Base-by-base conservation (phyloP, 2,329 filamentous ascomycete species). In the Talaromyces marneffei region DNA sequence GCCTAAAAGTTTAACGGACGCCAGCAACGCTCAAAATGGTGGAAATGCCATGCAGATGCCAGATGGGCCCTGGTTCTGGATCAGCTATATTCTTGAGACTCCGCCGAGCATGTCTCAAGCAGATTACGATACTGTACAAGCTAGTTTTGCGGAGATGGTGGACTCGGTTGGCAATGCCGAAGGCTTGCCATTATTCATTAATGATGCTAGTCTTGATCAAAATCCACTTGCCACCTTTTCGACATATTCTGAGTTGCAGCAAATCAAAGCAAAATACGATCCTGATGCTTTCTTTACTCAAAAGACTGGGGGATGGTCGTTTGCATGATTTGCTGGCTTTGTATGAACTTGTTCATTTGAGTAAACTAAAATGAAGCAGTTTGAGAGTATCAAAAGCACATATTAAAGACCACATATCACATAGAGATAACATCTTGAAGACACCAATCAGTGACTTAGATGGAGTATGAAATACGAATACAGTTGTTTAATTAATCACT, bases 211-310 rank as follows among this genome's bases (percentile, higher is more conserved):
- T 37, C 23, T 57, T 25, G 69, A 71, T 52, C 69, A 71, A 58
- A 61, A 69, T 16, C 68, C 69, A 3, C 44, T 71, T 52, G 60
- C 66, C 18, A 67, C 69, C 18, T 71, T 71, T 57, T 66, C 73
- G 12, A 71, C 67, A 20, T 77, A 74, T 50, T 39, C 62, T 7
- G 69, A 67, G 62, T 62, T 79, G 57, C 66, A 70, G 53, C 64
- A 66, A 57, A 68, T 79, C 31, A 79, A 79, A 71, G 69, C 69
- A 63, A 69, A 70, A 64, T 72, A 76, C 42, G 77, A 79, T 59
- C 76, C 77, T 0, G 67, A 50, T 27, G 46, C 8, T 8, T 50
- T 50, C 46, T 50, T 50, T 33, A 9, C 27, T 20, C 25, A 31
- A 3, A 50, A 50, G 5, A 50, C 46, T 2, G 46, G 27, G n/a